phyloP scores from a whole-genome alignment of 495 filamentous ascomycete genomes.

The Penicillium nucicola region DNA sequence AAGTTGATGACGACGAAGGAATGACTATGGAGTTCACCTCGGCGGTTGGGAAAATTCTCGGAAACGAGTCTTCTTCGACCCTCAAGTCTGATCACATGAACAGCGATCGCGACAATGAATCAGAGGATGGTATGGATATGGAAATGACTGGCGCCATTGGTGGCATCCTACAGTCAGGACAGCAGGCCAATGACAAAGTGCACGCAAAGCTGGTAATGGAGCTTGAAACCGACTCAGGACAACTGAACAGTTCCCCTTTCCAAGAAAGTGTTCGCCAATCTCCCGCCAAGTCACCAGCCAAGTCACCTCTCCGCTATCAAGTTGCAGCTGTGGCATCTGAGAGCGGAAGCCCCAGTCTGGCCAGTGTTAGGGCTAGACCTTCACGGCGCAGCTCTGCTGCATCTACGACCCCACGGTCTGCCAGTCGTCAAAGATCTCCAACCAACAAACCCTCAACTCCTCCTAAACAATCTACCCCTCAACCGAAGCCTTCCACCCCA shows the following conservation, averaged over 20 bases:
- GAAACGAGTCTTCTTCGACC: conserved; percentile 25
- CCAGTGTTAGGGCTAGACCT: conserved; percentile 50
- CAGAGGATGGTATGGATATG: conserved; percentile 54
- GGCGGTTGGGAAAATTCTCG: conserved; percentile 64
- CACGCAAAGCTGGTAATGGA: conserved; percentile 61
- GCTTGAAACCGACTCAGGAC: conserved; percentile 51
- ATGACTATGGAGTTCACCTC: conserved; percentile 83
- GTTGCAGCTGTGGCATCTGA: conserved; percentile 51
- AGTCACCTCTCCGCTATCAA: conserved; percentile 29
- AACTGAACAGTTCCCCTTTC: conserved; percentile 53
- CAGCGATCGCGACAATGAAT: conserved; percentile 37
- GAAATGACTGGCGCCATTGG: conserved; percentile 74
- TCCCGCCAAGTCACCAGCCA: conserved; percentile 24
- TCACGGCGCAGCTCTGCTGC: conserved; percentile 48
- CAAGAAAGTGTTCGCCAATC: conserved; percentile 36
- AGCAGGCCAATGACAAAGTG: conserved; percentile 35
- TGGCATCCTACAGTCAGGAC: conserved; percentile 53
- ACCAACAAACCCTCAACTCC: conserved; percentile 48
- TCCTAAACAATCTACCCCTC: conserved; percentile 51
- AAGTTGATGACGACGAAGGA: conserved; percentile 60
- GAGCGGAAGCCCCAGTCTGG: conserved; percentile 56
- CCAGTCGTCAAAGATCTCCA: conserved; percentile 31
- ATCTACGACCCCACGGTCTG: conserved; percentile 45
- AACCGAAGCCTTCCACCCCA: conserved; percentile 47
- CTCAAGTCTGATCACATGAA: conserved; percentile 26